phyloP scores from a whole-genome alignment of 2,329 filamentous ascomycete species.

The Botryotinia globosa region DNA sequence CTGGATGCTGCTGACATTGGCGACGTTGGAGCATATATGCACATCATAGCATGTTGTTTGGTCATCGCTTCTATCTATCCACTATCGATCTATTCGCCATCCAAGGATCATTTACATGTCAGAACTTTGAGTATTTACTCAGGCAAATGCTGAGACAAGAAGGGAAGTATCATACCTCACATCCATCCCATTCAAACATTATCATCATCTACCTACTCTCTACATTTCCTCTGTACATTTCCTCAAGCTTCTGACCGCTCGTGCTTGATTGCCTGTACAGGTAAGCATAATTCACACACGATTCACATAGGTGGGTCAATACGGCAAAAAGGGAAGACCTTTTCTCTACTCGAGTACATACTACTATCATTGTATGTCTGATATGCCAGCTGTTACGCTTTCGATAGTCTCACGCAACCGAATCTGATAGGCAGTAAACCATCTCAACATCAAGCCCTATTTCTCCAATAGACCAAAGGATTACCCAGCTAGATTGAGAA shows the following conservation, averaged over 20 bases:
- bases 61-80: not conserved
- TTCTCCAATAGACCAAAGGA: not conserved
- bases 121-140: not conserved
- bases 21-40: not conserved
- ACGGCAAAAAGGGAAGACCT: not conserved
- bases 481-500: not conserved
- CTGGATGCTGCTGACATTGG: not conserved
- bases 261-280: not conserved
- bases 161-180: not conserved
- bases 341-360: not conserved
- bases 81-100: not conserved
- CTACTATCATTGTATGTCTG: not conserved
- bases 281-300: not conserved
- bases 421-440: not conserved
- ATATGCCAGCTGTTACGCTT: not conserved
- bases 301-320: constrained; percentile 1
- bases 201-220: not conserved
- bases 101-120: not conserved
- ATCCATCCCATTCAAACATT: not conserved
- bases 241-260: not conserved
- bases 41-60: not conserved
- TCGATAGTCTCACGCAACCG: not conserved
- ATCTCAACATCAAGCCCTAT: not conserved
- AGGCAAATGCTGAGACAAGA: not conserved
- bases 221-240: not conserved